Conservation (phyloP, 305 asterid genomes). For the Striga hermonthica region DNA sequence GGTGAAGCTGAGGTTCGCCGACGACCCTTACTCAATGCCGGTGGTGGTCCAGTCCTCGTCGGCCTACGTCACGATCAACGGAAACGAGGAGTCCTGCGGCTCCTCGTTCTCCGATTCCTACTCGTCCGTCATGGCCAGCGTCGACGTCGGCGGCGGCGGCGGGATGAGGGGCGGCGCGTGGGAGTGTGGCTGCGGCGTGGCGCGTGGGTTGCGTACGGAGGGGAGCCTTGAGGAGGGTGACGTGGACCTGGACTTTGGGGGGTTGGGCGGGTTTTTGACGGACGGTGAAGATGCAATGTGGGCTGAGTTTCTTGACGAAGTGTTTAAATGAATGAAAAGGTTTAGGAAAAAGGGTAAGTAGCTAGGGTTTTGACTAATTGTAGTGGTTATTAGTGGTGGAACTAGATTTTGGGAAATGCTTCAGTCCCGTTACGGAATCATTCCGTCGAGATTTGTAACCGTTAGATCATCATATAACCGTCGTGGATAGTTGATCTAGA, state of each 20-base stretch:
- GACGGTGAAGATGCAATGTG: slow-evolving; percentile 40
- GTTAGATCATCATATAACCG: too few species aligned
- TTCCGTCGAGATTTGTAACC: too few species aligned
- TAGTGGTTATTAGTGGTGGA: too few species aligned
- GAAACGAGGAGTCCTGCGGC: slow-evolving; percentile 76
- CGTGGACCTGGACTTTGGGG: slow-evolving; percentile 23
- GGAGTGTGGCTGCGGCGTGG: slow-evolving; percentile 27
- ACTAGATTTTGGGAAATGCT: too few species aligned
- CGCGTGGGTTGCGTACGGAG: slow-evolving; percentile 34
- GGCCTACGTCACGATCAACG: slow-evolving; percentile 62
- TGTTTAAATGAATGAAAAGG: slow-evolving; percentile 20
- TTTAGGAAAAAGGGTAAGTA: slow-evolving; percentile 9
- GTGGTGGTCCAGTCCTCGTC: slow-evolving; percentile 53
- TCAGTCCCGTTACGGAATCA: too few species aligned
- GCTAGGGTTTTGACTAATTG: slow-evolving; percentile 32
- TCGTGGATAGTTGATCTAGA: too few species aligned
- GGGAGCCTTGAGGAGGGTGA: slow-evolving; percentile 22
- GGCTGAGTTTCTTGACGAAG: slow-evolving; percentile 41
- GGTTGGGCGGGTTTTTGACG: slow-evolving; percentile 26
- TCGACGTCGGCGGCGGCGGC: slow-evolving; percentile 47
- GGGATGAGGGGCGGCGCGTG: slow-evolving; percentile 33
- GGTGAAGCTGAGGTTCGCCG: slow-evolving; percentile 52
- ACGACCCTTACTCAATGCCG: slow-evolving; percentile 50
- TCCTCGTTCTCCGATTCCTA: slow-evolving; percentile 65
- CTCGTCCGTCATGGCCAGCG: slow-evolving; percentile 67